These are phyloP conservation scores for Trichocomaceae sp. DNA, from an alignment of 2,329 filamentous ascomycete species.

Conservation along the genomic window DNA sequence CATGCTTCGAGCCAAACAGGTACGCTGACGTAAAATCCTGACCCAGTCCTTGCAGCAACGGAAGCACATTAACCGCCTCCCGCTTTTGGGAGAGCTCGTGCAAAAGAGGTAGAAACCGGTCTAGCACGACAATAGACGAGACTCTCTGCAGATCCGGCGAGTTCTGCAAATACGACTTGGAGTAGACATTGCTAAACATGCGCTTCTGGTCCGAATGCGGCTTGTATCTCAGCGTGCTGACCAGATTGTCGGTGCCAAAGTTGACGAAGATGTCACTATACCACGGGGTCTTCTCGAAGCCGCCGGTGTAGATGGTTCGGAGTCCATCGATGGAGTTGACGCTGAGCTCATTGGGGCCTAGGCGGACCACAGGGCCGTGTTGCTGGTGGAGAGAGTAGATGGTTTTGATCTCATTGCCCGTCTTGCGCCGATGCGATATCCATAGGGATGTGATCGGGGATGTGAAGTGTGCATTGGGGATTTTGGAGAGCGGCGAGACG, in stretches of 20 bases:
- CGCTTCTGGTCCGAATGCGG: conserved; percentile 62
- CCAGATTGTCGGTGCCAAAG: conserved; percentile 58
- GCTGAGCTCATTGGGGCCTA: conserved; percentile 59
- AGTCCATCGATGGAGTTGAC: conserved; percentile 55
- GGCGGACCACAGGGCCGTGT: conserved; percentile 52
- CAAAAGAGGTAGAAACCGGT: conserved; percentile 52
- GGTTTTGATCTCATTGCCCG: conserved; percentile 50
- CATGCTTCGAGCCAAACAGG: conserved; percentile 56
- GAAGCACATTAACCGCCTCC: conserved; percentile 46
- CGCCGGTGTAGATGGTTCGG: conserved; percentile 58
- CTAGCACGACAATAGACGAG: conserved; percentile 49
- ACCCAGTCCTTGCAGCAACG: conserved; percentile 56
- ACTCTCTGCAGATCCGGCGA: conserved; percentile 51
- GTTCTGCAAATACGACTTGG: conserved; percentile 60
- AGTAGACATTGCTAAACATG: conserved; percentile 68
- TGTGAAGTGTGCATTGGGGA: conserved; percentile 60
- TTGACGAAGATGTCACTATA: conserved; percentile 60
- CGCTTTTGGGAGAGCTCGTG: conserved; percentile 15
- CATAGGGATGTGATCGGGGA: conserved; percentile 56
- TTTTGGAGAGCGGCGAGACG: conserved; percentile 52
- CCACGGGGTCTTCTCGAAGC: conserved; percentile 62
- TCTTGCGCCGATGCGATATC: conserved; percentile 55
- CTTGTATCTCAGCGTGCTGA: conserved; percentile 54
- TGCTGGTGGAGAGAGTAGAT: conserved; percentile 51
- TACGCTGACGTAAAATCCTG: conserved; percentile 69